phyloP scores from a whole-genome alignment of 495 filamentous ascomycete species.

The Xylaria longipes region DNA sequence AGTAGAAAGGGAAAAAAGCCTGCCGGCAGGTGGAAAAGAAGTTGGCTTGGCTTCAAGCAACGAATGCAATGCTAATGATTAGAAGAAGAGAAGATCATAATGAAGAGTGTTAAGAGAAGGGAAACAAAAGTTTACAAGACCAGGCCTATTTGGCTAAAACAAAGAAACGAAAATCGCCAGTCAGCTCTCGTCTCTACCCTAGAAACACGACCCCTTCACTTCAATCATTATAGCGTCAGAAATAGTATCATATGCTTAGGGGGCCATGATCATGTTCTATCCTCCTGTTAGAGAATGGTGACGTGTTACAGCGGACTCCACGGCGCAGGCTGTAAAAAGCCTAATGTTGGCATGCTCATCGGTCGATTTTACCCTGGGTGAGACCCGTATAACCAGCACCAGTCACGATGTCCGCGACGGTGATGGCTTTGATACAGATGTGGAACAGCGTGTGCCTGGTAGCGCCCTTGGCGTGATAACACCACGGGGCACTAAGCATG shows the following conservation, averaged over 20 bases:
- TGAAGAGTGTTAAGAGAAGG: not conserved
- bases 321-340: slow-evolving; percentile 13
- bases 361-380: slow-evolving; percentile 15
- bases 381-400: not conserved
- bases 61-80: slow-evolving; percentile 12
- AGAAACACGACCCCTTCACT: slow-evolving; percentile 7
- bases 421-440: slow-evolving; percentile 2
- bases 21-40: slow-evolving; percentile 31
- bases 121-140: slow-evolving; percentile 11
- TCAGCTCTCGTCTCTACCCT: not conserved
- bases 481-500: slow-evolving; percentile 12
- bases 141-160: slow-evolving; percentile 4
- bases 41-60: slow-evolving; percentile 17
- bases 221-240: not conserved
- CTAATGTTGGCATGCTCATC: not conserved
- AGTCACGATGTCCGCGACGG: slow-evolving; percentile 18
- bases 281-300: slow-evolving; percentile 14
- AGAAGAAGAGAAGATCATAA: slow-evolving; percentile 21
- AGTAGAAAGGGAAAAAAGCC: slow-evolving; percentile 8
- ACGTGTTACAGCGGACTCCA: not conserved
- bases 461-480: slow-evolving; percentile 24
- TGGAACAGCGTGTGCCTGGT: slow-evolving; percentile 14
- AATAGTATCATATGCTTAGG: not conserved
- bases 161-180: slow-evolving; percentile 12
- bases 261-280: slow-evolving; percentile 13